Percentiles rank a stretch among this genome's conserved stretches.
phyloP scores from a whole-genome alignment of 257 asterid species.

The Plantago major region DNA sequence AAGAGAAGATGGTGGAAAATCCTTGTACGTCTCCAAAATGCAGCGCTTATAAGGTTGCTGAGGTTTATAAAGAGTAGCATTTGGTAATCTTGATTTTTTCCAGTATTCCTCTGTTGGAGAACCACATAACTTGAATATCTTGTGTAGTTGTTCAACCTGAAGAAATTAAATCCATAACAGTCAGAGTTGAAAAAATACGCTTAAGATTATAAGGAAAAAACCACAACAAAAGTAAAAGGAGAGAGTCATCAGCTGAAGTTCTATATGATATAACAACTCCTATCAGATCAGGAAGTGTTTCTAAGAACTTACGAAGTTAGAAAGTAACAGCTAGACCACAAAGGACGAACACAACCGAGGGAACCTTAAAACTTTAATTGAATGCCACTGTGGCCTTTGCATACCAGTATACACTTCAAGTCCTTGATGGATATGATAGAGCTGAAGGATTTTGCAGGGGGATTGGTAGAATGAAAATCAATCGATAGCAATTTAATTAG shows the following conservation, averaged over 20 bases:
- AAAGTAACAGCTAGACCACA: neutral
- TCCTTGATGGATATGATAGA: slow-evolving; percentile 2
- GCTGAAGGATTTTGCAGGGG: slow-evolving; percentile 2
- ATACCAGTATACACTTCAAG: neutral
- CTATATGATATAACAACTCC: neutral
- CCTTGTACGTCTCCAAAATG: slow-evolving; percentile 61
- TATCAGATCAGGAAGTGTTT: slow-evolving; percentile 1
- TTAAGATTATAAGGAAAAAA: neutral
- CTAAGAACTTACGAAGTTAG: neutral
- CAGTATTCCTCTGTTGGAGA: slow-evolving; percentile 86
- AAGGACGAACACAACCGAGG: too few species aligned
- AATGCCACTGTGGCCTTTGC: too few species aligned
- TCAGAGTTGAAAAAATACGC: neutral
- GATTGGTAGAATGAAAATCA: neutral
- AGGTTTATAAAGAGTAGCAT: slow-evolving; percentile 78
- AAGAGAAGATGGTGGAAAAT: slow-evolving; percentile 66
- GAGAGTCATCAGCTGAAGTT: neutral
- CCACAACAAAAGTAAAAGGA: neutral
- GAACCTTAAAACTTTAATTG: too few species aligned
- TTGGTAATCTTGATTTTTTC: slow-evolving; percentile 72
- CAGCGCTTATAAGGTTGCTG: slow-evolving; percentile 69
- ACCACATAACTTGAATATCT: slow-evolving; percentile 84
- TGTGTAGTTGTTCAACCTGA: slow-evolving; percentile 94
- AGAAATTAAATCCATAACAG: slow-evolving; percentile 1
- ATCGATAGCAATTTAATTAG: too few species aligned